These are phyloP conservation scores for Phytophthora multivora DNA, from an alignment of 352 stramenopile genomes.

Conservation along the genomic window DNA sequence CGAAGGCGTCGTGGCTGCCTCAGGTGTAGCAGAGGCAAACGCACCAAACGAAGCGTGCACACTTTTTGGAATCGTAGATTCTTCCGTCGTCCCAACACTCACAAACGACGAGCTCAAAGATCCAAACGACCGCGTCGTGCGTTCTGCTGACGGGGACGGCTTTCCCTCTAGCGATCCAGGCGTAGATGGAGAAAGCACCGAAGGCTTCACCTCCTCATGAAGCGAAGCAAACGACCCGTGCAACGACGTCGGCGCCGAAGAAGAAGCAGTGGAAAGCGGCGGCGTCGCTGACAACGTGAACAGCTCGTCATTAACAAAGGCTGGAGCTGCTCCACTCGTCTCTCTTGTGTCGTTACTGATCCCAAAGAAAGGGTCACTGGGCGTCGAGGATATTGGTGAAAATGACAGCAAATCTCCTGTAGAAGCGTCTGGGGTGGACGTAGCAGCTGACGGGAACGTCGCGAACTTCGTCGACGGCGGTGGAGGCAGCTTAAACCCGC, in stretches of 20 bases:
- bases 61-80: background rate
- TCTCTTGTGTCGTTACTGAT: slow-evolving; percentile 25
- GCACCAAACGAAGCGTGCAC: slow-evolving; percentile 7
- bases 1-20: slow-evolving; percentile 11
- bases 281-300: slow-evolving; percentile 29
- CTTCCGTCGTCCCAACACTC: slow-evolving; percentile 23
- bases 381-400: slow-evolving; percentile 40
- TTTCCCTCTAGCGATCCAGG: background rate
- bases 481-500: slow-evolving; percentile 20
- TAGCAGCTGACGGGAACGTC: slow-evolving; percentile 17
- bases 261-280: slow-evolving; percentile 18
- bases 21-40: slow-evolving; percentile 21
- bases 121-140: slow-evolving; percentile 30
- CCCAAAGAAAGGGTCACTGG: slow-evolving; percentile 44
- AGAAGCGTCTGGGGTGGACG: slow-evolving; percentile 13
- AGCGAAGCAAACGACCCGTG: slow-evolving; percentile 39
- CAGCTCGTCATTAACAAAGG: slow-evolving; percentile 40
- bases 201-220: slow-evolving; percentile 23
- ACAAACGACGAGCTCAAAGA: slow-evolving; percentile 37
- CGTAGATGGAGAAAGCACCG: slow-evolving; percentile 4
- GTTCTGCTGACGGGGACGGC: slow-evolving; percentile 16
- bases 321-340: background rate
- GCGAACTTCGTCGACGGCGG: slow-evolving; percentile 21
- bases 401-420: slow-evolving; percentile 63
- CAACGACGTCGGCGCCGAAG: slow-evolving; percentile 34